Percentiles rank a stretch among this genome's conserved stretches.
Conservation (phyloP, 257 asterid genomes). For the Plantago major region DNA sequence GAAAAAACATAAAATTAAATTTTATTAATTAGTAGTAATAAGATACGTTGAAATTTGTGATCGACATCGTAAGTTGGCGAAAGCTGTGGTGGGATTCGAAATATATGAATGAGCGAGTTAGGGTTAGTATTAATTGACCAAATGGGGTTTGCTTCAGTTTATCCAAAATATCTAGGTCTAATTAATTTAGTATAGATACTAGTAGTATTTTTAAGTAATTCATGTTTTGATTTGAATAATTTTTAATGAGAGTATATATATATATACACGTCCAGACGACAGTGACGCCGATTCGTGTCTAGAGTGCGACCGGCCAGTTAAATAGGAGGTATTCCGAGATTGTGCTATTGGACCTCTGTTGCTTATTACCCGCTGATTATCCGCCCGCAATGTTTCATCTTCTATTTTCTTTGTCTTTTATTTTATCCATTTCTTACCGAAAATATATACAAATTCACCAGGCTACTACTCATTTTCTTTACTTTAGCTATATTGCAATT, state of each 20-base stretch:
- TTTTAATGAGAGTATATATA: constrained; percentile 22
- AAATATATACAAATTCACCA: no score
- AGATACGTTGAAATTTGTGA: constrained; percentile 33
- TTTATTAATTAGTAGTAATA: background rate
- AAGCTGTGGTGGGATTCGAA: constrained; percentile 34
- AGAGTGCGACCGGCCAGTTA: constrained; percentile 25
- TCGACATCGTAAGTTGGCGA: constrained; percentile 30
- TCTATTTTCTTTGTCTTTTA: background rate
- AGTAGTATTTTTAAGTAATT: no score
- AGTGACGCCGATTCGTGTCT: constrained; percentile 39
- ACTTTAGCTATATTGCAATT: no score
- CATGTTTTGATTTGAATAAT: no score
- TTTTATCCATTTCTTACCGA: no score
- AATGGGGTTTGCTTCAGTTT: background rate
- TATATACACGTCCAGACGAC: no score
- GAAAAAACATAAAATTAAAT: background rate
- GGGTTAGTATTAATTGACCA: background rate
- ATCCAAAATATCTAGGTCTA: no score
- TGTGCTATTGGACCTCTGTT: constrained; percentile 17
- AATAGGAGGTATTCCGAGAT: no score
- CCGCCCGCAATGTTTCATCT: constrained; percentile 26
- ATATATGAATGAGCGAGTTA: constrained; percentile 22
- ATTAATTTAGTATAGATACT: no score
- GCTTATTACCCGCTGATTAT: constrained; percentile 18
- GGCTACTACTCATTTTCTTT: no score